Evolutionary conservation across 805 yeast genomes (phyloP).

Genomic region (Yarrowia hollandica): DNA sequence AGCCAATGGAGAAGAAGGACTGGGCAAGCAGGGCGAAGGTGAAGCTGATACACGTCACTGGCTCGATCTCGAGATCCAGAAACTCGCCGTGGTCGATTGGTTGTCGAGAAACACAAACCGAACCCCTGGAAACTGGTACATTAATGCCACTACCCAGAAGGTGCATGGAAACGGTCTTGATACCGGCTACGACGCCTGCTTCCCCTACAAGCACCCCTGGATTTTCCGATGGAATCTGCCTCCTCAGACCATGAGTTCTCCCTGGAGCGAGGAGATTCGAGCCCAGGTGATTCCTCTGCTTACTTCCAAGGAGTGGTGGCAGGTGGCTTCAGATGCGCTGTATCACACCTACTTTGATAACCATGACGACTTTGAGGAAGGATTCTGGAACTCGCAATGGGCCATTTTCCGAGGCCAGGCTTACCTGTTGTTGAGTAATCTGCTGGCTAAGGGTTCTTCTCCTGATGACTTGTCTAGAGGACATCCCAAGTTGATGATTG

Average conservation of each 20-base stretch:
- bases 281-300: slow-evolving; percentile 5
- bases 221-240: slow-evolving; percentile 10
- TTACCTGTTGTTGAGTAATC: background rate
- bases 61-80: slow-evolving; percentile 12
- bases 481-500: slow-evolving; percentile 17
- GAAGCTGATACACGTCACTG: background rate
- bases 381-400: slow-evolving; percentile 23
- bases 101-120: slow-evolving; percentile 10
- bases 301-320: slow-evolving; percentile 18
- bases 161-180: slow-evolving; percentile 15
- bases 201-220: slow-evolving; percentile 27
- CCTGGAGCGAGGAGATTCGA: slow-evolving; percentile 13
- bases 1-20: background rate
- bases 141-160: background rate
- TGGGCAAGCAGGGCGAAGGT: too few species aligned
- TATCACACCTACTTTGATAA: slow-evolving; percentile 17
- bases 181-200: slow-evolving; percentile 1
- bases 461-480: background rate
- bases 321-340: slow-evolving; percentile 2
- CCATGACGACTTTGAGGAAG: slow-evolving; percentile 21
- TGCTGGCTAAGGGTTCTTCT: background rate
- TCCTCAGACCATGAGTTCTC: background rate
- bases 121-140: slow-evolving; percentile 23
- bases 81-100: slow-evolving; percentile 19
- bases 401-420: slow-evolving; percentile 26